These are phyloP conservation scores for Venturia asperata DNA, from an alignment of 2,329 filamentous ascomycete genomes.

Conservation along the genomic window DNA sequence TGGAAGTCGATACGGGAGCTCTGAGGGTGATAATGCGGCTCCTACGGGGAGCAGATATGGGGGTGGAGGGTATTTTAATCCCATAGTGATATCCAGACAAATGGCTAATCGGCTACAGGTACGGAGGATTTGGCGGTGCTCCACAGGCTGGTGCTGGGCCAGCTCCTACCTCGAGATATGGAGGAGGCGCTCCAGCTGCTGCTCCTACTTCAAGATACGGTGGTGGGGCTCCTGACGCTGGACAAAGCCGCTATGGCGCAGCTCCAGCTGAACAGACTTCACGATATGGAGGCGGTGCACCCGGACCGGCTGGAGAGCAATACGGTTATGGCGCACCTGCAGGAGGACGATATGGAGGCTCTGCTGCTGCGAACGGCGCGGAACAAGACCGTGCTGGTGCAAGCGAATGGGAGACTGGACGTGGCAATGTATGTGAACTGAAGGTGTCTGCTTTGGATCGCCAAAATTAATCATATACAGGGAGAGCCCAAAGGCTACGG, in stretches of 20 bases:
- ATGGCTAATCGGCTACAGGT: not conserved
- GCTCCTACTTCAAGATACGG: conserved; percentile 2
- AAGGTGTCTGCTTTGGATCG: not conserved
- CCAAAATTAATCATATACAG: not conserved
- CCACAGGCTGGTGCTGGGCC: conserved; percentile 1
- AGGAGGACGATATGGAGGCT: conserved; percentile 8
- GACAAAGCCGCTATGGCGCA: conserved; percentile 6
- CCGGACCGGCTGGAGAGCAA: conserved; percentile 6
- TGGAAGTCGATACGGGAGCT: conserved; percentile 18
- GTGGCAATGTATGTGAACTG: not conserved
- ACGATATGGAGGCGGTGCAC: conserved; percentile 9
- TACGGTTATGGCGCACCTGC: conserved; percentile 5
- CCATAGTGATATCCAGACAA: too few relatives aligned
- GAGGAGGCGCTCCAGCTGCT: conserved; percentile 6
- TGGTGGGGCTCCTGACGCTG: conserved; percentile 9
- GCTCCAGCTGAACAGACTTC: not conserved
- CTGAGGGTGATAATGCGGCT: not conserved
- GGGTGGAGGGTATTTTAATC: conserved; percentile 4
- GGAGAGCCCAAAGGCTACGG: conserved; percentile 9
- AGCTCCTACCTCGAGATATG: conserved; percentile 8
- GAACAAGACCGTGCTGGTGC: conserved; percentile 6
- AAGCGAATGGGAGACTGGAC: conserved; percentile 13
- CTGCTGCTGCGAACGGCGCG: not conserved
- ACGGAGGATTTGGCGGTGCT: conserved; percentile 10
- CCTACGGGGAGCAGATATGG: conserved; percentile 13